These are phyloP conservation scores for Schizothecium vesticola DNA, from an alignment of 495 filamentous ascomycete species.

Conservation along the genomic window DNA sequence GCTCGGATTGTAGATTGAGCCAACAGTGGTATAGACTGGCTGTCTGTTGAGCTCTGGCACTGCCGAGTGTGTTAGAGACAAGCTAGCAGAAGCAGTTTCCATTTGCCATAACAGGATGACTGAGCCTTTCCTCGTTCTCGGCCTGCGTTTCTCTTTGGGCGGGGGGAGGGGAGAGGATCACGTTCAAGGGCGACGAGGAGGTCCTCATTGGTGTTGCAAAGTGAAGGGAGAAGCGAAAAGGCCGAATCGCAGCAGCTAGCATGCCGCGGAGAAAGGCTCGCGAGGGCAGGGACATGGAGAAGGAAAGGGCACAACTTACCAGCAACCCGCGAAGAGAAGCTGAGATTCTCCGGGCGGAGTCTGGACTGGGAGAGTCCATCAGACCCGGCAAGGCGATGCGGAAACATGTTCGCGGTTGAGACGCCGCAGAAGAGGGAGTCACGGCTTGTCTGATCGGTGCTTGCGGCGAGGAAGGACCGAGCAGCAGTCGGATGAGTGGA, in stretches of 20 bases:
- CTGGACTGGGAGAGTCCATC: neutral
- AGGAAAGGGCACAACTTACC: neutral
- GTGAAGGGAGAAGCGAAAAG: neutral
- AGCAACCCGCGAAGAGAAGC: neutral
- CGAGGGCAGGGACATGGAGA: neutral
- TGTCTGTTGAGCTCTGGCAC: conserved; percentile 4
- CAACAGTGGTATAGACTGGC: conserved; percentile 42
- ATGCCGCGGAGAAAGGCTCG: neutral
- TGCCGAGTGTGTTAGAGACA: neutral
- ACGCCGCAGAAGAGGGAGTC: neutral
- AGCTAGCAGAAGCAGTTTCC: neutral
- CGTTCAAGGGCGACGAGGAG: neutral
- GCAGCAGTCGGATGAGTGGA: neutral
- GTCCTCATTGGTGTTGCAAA: neutral
- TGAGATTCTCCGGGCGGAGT: neutral
- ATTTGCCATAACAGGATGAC: neutral
- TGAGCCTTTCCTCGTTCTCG: neutral
- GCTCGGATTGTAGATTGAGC: conserved; percentile 41
- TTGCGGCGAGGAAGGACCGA: neutral
- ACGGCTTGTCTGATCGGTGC: neutral
- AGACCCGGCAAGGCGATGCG: neutral
- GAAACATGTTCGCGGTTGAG: neutral
- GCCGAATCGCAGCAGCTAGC: neutral
- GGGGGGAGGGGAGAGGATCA: neutral
- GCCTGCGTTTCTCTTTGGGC: neutral